phyloP scores from a whole-genome alignment of 2,329 filamentous ascomycete genomes.

The Fusarium sambucinum region DNA sequence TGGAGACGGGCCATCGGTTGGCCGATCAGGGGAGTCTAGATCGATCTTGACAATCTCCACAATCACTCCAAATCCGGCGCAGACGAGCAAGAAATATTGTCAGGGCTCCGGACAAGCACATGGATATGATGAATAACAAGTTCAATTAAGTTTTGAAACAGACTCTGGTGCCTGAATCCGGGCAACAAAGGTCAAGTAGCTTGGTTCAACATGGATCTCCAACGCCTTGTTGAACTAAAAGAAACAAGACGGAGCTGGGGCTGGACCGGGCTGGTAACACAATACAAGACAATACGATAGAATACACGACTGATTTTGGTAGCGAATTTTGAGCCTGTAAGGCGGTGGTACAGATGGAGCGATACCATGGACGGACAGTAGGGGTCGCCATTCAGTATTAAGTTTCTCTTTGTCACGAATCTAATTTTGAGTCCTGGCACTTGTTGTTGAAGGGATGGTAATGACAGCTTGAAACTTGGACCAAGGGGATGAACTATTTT shows the following conservation, averaged over 20 bases:
- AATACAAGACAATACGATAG: not conserved
- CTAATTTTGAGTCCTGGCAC: not conserved
- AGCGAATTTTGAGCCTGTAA: constrained; percentile 1
- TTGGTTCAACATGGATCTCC: constrained; percentile 27
- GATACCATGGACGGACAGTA: constrained; percentile 7
- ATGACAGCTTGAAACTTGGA: constrained; percentile 8
- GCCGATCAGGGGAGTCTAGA: constrained; percentile 1
- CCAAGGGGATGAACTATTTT: constrained; percentile 31
- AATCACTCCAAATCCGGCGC: constrained; percentile 22
- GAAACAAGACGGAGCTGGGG: not conserved
- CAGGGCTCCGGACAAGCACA: not conserved
- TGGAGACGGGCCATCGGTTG: constrained; percentile 2
- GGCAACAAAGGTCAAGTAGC: constrained; percentile 8
- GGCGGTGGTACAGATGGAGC: constrained; percentile 1
- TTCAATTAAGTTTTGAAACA: constrained; percentile 4
- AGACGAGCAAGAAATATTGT: not conserved
- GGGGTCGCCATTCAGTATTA: not conserved
- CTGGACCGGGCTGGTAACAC: not conserved
- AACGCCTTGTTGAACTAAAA: constrained; percentile 34
- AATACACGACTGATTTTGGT: constrained; percentile 4
- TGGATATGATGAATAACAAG: constrained; percentile 1
- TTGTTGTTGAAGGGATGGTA: not conserved
- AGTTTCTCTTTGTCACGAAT: not conserved
- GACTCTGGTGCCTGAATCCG: constrained; percentile 31
- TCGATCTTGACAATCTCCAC: constrained; percentile 6